Evolutionary conservation across 2,329 filamentous ascomycete species (phyloP), one percentile per base, ranked within the genome.

Genomic region (Fonsecaea erecta): DNA sequence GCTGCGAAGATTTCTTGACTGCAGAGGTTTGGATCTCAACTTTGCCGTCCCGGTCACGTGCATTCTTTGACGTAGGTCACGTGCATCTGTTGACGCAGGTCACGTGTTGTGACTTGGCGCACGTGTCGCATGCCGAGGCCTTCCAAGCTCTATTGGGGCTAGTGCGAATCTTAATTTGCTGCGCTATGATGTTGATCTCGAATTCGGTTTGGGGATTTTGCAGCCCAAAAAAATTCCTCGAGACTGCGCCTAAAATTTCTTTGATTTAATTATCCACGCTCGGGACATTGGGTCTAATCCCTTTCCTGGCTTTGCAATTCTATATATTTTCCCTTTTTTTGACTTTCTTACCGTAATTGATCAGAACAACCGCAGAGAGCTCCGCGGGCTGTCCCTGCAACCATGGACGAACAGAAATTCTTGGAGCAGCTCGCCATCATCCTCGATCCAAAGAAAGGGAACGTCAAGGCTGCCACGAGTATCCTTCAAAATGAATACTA

Each of bases 401-500:
- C 75, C 18, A 93, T 93, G 90, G 89, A 93, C 79, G 86, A 91
- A 78, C 88, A 92, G 79, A 88, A 90, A 81, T 93, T 97, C 77
- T 85, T 95, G 72, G 85, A 90, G 82, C 88, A 97, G 81, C 87
- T 97, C 77, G 87, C 95, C 85, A 89, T 91, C 81, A 88, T 94
- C 74, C 86, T 96, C 80, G 88, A 71, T 52, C 65, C 95, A 76
- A 90, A 96, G 80, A 97, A 93, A 71, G 88, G 91, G 73, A 88
- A 89, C 80, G 89, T 96, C 79, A 96, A 97, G 86, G 88, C 90
- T 71, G 92, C 93, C 69, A 99, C 94, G 18, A 88, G 90, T 65
- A 88, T 93, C 74, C 87, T 98, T 66, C 93, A 96, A 80, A 95
- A 96, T 80, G 91, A 91, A 80, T 98, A 92, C 84, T 98, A 96